Evolutionary conservation across 2,329 filamentous ascomycete species (phyloP).

Genomic region (Cryphonectria carpinicola): DNA sequence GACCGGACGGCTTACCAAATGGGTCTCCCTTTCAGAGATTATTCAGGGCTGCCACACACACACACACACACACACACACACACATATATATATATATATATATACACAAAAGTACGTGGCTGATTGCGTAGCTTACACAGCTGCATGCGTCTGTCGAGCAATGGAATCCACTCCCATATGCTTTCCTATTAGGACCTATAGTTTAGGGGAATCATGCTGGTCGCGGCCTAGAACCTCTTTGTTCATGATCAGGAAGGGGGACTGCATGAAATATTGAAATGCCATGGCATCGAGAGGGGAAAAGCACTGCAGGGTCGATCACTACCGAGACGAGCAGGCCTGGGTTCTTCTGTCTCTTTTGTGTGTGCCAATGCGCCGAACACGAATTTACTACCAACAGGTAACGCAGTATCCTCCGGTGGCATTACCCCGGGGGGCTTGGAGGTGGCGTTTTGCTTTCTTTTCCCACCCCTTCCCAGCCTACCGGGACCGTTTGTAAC

Average conservation of each 20-base stretch:
- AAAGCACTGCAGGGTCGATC: neutral
- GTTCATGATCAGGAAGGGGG: neutral
- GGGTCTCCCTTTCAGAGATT: neutral
- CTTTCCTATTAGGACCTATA: neutral
- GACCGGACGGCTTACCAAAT: neutral
- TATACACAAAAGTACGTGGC: neutral
- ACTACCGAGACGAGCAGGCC: neutral
- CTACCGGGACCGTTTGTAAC: neutral
- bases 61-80: neutral
- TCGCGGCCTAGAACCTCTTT: neutral
- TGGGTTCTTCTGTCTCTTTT: neutral
- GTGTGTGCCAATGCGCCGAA: slow-evolving; percentile 7
- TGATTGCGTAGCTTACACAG: neutral
- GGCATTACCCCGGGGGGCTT: neutral
- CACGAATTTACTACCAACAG: neutral
- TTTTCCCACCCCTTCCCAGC: neutral
- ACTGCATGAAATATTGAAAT: neutral
- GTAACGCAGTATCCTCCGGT: neutral
- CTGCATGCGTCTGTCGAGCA: neutral
- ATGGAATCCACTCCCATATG: neutral
- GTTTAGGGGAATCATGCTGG: neutral
- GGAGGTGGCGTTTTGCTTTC: neutral
- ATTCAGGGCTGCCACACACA: neutral
- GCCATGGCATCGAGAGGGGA: neutral
- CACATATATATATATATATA: no score